phyloP scores from a whole-genome alignment of 2,329 filamentous ascomycete species.

The Aspergillus persii region DNA sequence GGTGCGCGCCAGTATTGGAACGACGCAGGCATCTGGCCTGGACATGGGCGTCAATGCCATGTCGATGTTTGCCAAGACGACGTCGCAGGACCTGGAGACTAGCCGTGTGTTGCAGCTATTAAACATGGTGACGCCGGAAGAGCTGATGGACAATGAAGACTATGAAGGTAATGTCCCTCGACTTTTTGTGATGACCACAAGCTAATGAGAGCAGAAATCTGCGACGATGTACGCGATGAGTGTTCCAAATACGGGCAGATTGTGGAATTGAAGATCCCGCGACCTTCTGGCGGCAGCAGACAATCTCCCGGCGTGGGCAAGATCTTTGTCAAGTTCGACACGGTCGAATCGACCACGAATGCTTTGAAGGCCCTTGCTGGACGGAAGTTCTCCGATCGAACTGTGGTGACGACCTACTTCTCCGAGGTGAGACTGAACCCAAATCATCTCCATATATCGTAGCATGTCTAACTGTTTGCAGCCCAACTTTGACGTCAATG shows the following conservation, averaged over 20 bases:
- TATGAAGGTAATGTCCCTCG: slow-evolving; percentile 72
- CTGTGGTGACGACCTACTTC: slow-evolving; percentile 95
- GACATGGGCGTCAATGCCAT: slow-evolving; percentile 98
- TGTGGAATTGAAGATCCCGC: slow-evolving; percentile 85
- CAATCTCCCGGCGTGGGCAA: slow-evolving; percentile 90
- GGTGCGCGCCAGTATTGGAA: slow-evolving; percentile 83
- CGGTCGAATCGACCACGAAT: slow-evolving; percentile 71
- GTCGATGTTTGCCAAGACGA: slow-evolving; percentile 93
- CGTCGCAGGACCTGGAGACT: slow-evolving; percentile 72
- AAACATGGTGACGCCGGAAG: slow-evolving; percentile 98
- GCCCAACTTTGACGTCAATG: slow-evolving; percentile 92
- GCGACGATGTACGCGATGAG: slow-evolving; percentile 89
- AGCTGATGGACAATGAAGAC: slow-evolving; percentile 89
- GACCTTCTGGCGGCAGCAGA: slow-evolving; percentile 77
- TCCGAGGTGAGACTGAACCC: slow-evolving; percentile 65
- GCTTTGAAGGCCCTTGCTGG: slow-evolving; percentile 88
- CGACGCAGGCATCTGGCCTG: slow-evolving; percentile 85
- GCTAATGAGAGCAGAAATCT: slow-evolving; percentile 68
- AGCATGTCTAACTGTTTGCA: slow-evolving; percentile 39
- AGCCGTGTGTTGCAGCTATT: slow-evolving; percentile 85
- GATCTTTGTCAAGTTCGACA: slow-evolving; percentile 94
- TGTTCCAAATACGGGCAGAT: slow-evolving; percentile 87
- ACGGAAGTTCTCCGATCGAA: slow-evolving; percentile 92
- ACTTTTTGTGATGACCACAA: neutral
- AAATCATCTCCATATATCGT: neutral